These are phyloP conservation scores for Suillus plorans DNA, from an alignment of 768 basidiomycete species.

Conservation along the genomic window DNA sequence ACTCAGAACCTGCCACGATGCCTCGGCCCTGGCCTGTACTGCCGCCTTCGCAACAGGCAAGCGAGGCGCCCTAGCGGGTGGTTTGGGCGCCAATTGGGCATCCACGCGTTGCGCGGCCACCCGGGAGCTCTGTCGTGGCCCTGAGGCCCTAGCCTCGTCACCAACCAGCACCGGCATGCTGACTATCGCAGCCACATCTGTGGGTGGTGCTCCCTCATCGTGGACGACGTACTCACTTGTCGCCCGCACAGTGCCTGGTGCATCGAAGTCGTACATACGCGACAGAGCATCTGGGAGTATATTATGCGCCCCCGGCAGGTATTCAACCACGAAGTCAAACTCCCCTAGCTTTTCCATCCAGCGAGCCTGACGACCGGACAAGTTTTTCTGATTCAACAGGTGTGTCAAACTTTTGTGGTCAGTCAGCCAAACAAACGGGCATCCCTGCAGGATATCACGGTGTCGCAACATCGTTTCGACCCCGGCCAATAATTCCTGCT, in stretches of 20 bases:
- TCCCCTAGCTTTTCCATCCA: constrained; percentile 34
- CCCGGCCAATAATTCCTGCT: constrained; percentile 38
- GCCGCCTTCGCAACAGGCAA: no score
- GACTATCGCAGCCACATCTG: not conserved
- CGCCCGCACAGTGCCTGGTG: not conserved
- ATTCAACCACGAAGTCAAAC: constrained; percentile 30
- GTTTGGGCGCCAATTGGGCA: no score
- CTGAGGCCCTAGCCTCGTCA: not conserved
- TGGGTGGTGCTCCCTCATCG: not conserved
- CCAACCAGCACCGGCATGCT: constrained; percentile 7
- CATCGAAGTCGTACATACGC: constrained; percentile 11
- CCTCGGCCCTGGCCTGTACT: no score
- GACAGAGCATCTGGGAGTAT: constrained; percentile 27
- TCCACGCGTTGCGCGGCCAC: no score
- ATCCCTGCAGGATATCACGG: constrained; percentile 31
- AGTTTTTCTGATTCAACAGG: constrained; percentile 30
- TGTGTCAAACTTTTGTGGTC: constrained; percentile 29
- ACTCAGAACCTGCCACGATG: no score
- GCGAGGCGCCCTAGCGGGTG: no score
- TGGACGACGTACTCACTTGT: not conserved
- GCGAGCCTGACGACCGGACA: constrained; percentile 33
- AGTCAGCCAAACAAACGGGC: constrained; percentile 26
- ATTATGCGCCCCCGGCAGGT: constrained; percentile 29
- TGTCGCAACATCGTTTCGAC: constrained; percentile 35
- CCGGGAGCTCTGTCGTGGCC: no score